These are phyloP conservation scores for Fusarium brachygibbosum DNA, from an alignment of 2,329 filamentous ascomycete genomes.

Conservation along the genomic window DNA sequence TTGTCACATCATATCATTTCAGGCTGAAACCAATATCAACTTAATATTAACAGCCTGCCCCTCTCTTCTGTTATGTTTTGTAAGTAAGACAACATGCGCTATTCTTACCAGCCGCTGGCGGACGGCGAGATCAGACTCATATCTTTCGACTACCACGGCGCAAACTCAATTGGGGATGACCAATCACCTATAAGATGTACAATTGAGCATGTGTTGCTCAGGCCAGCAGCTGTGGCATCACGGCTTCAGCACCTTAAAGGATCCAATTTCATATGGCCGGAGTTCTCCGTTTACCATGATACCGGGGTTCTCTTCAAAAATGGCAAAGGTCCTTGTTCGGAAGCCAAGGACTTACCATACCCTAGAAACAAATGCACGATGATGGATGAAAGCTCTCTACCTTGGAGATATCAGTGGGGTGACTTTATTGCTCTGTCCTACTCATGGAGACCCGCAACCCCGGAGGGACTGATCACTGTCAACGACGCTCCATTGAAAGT, in stretches of 20 bases:
- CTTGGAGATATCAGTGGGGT: constrained; percentile 12
- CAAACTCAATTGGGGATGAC: too few relatives aligned
- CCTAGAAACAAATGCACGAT: not conserved
- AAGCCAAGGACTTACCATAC: accelerated
- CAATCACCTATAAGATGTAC: not conserved
- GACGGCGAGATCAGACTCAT: not conserved
- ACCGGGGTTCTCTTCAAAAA: not conserved
- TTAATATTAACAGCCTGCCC: too few relatives aligned
- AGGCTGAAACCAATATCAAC: too few relatives aligned
- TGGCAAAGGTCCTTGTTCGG: not conserved
- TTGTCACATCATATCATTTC: too few relatives aligned
- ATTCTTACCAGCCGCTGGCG: not conserved
- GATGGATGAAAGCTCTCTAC: not conserved
- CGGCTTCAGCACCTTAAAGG: not conserved
- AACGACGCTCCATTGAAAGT: not conserved
- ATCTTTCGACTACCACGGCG: not conserved
- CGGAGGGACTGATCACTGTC: not conserved
- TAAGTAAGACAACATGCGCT: not conserved
- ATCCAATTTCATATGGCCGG: not conserved
- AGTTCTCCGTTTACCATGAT: not conserved
- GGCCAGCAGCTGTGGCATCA: too few relatives aligned
- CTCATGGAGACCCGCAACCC: not conserved
- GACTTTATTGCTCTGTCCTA: constrained; percentile 15
- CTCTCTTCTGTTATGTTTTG: too few relatives aligned
- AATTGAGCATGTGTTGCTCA: not conserved